Conservation (phyloP, 2,329 filamentous ascomycete species). For the Neoscytalidium dimidiatum region DNA sequence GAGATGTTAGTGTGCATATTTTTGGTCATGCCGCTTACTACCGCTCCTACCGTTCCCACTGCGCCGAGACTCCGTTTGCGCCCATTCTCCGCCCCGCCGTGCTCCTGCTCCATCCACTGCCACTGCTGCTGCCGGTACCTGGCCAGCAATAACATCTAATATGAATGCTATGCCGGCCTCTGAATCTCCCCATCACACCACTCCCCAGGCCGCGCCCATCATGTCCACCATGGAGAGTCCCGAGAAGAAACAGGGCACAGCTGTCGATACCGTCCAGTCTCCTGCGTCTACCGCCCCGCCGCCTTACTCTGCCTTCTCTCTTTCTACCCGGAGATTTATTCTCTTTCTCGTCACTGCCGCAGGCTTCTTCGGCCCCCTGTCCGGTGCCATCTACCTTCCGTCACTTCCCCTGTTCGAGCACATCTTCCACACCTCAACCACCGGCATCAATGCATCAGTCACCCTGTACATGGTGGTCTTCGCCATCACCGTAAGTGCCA, state of each 20-base stretch:
- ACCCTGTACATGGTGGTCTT: constrained; percentile 49
- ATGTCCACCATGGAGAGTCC: not conserved
- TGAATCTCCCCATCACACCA: not conserved
- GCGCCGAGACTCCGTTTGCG: not conserved
- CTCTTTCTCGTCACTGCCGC: constrained; percentile 43
- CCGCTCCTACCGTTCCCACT: not conserved
- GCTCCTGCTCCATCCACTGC: not conserved
- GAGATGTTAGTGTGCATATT: not conserved
- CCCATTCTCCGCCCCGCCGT: not conserved
- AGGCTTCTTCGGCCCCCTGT: constrained; percentile 47
- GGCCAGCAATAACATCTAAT: not conserved
- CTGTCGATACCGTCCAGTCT: not conserved
- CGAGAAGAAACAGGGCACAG: not conserved
- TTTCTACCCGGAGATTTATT: constrained; percentile 39
- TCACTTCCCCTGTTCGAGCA: constrained; percentile 39
- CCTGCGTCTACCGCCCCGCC: not conserved
- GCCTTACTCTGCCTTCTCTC: constrained; percentile 43
- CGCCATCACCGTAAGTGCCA: constrained; percentile 33
- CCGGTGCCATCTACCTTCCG: constrained; percentile 49
- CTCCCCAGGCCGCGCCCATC: not conserved
- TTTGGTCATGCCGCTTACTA: not conserved
- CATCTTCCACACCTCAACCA: constrained; percentile 39
- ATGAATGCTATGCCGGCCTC: not conserved
- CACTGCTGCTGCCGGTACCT: not conserved
- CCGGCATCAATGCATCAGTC: constrained; percentile 47